A percentile compares a stretch with the other conserved stretches of the same genome.
These are phyloP conservation scores for Penicillium crystallinum DNA, from an alignment of 495 filamentous ascomycete species.

Conservation along the genomic window DNA sequence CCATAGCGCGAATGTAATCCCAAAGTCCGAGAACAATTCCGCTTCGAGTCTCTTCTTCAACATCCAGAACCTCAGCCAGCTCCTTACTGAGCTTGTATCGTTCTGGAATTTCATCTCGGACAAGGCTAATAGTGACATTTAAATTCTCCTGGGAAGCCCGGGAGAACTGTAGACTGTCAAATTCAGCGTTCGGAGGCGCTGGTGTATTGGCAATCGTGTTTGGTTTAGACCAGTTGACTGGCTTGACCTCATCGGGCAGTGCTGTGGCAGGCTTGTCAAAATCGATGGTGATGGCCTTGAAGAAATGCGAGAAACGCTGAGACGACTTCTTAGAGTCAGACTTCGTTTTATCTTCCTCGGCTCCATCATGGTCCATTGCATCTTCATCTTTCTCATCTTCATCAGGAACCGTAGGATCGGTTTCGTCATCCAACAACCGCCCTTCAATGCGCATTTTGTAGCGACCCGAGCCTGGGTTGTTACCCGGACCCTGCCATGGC, in stretches of 20 bases:
- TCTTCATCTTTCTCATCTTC: slow-evolving; percentile 58
- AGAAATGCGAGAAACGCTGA: slow-evolving; percentile 84
- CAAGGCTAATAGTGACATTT: slow-evolving; percentile 85
- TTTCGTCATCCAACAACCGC: slow-evolving; percentile 73
- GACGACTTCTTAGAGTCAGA: slow-evolving; percentile 38
- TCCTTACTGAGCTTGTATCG: slow-evolving; percentile 70
- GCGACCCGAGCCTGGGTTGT: slow-evolving; percentile 47
- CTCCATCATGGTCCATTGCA: slow-evolving; percentile 57
- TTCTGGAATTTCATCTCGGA: slow-evolving; percentile 80
- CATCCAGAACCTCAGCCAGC: slow-evolving; percentile 81
- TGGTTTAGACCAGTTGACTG: slow-evolving; percentile 71
- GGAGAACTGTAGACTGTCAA: slow-evolving; percentile 89
- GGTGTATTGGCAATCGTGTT: slow-evolving; percentile 47
- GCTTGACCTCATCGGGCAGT: slow-evolving; percentile 50
- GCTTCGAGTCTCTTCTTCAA: slow-evolving; percentile 76
- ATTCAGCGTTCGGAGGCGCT: slow-evolving; percentile 57
- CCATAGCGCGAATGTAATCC: slow-evolving; percentile 88
- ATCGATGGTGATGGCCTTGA: slow-evolving; percentile 85
- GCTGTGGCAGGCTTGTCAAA: slow-evolving; percentile 60
- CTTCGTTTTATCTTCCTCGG: slow-evolving; percentile 26
- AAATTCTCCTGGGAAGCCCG: slow-evolving; percentile 86
- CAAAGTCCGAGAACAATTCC: slow-evolving; percentile 86
- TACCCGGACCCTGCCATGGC: slow-evolving; percentile 67
- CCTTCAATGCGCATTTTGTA: slow-evolving; percentile 94
- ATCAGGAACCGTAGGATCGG: slow-evolving; percentile 37